These are phyloP conservation scores for Chimonanthus praecox DNA, from an alignment of 164 flowering plant species.

Conservation along the genomic window DNA sequence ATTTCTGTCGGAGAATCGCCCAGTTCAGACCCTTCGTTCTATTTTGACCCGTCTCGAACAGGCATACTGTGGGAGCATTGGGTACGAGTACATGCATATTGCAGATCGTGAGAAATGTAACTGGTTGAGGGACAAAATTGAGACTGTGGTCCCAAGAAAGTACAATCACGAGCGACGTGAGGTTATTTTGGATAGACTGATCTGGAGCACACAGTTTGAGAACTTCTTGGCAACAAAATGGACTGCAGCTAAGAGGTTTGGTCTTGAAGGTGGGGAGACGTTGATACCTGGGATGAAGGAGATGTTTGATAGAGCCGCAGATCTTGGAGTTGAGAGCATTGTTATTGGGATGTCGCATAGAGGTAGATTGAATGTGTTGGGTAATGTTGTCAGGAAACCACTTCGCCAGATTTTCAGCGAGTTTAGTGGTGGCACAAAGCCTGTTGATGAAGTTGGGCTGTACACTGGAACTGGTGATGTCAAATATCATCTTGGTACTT, in stretches of 20 bases:
- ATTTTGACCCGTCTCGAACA: slow-evolving; percentile 86
- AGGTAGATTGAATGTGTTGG: slow-evolving; percentile 92
- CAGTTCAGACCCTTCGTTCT: slow-evolving; percentile 84
- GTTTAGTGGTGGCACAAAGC: slow-evolving; percentile 86
- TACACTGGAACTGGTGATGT: slow-evolving; percentile 99
- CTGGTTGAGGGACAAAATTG: slow-evolving; percentile 94
- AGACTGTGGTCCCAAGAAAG: slow-evolving; percentile 69
- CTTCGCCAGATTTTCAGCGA: slow-evolving; percentile 89
- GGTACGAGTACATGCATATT: slow-evolving; percentile 97
- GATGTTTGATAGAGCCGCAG: slow-evolving; percentile 93
- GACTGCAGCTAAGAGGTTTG: slow-evolving; percentile 96
- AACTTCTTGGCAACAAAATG: slow-evolving; percentile 95
- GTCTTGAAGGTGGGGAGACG: slow-evolving; percentile 97
- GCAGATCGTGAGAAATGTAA: slow-evolving; percentile 86
- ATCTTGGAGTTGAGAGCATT: slow-evolving; percentile 95
- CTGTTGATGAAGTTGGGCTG: slow-evolving; percentile 72
- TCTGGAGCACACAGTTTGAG: slow-evolving; percentile 96
- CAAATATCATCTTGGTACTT: slow-evolving; percentile 97
- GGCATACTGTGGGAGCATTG: slow-evolving; percentile 91
- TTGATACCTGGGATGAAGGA: slow-evolving; percentile 99
- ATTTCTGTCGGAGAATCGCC: slow-evolving; percentile 90
- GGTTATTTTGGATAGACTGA: slow-evolving; percentile 91
- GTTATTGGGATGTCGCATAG: slow-evolving; percentile 99
- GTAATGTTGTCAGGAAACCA: slow-evolving; percentile 93
- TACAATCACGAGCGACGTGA: slow-evolving; percentile 67